Percentiles rank a stretch among this genome's conserved stretches.
These are phyloP conservation scores for Saccharomycopsis hybrid DNA, from an alignment of 1,139 yeast genomes.

Conservation along the genomic window DNA sequence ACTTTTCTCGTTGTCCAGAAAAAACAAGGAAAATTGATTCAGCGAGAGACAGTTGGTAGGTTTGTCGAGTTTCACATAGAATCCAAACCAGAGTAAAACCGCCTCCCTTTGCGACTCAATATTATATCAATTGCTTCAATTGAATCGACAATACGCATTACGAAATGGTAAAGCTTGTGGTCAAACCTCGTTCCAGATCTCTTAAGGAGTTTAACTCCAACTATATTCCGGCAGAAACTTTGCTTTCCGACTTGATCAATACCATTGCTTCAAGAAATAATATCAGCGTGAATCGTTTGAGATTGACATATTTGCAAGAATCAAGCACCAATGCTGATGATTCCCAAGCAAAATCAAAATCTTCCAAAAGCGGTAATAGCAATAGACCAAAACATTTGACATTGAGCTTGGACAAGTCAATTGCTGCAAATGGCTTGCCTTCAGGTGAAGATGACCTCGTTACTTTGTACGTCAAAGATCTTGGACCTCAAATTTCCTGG, in stretches of 20 bases:
- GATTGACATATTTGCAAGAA: constrained; percentile 29
- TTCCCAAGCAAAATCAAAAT: constrained; percentile 25
- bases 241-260: constrained; percentile 31
- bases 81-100: too few species aligned
- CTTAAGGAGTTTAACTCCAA: constrained; percentile 37
- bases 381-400: constrained; percentile 30
- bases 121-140: too few species aligned
- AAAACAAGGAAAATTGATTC: too few species aligned
- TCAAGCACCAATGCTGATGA: too few species aligned
- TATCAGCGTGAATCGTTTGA: constrained; percentile 38
- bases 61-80: too few species aligned
- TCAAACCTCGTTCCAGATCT: constrained; percentile 46
- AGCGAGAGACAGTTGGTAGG: too few species aligned
- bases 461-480: constrained; percentile 60
- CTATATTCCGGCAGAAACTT: constrained; percentile 25
- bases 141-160: too few species aligned
- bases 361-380: constrained; percentile 24
- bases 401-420: constrained; percentile 30
- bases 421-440: constrained; percentile 31
- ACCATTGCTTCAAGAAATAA: constrained; percentile 41
- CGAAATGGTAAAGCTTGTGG: constrained; percentile 36
- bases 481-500: constrained; percentile 94
- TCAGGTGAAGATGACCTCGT: constrained; percentile 25
- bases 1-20: too few species aligned
- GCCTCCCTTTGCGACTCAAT: too few species aligned